Evolutionary conservation across 2,329 filamentous ascomycete genomes (phyloP).

Genomic region (Lachnellula hyalina): DNA sequence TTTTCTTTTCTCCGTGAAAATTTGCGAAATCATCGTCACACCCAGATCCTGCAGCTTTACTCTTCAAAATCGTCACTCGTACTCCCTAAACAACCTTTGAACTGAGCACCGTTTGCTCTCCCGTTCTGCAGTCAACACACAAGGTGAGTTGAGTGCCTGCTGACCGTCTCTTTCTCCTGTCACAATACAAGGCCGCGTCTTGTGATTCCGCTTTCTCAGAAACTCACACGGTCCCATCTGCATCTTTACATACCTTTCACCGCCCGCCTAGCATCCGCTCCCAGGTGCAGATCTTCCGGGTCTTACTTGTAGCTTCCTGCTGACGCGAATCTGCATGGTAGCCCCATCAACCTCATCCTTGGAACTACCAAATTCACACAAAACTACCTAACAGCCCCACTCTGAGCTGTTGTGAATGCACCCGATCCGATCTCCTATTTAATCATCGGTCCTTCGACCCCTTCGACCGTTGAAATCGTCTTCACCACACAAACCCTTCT

Average conservation of each 20-base stretch:
- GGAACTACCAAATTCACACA: not conserved
- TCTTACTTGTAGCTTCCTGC: not conserved
- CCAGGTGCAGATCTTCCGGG: not conserved
- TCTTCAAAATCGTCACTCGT: not conserved
- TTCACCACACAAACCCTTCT: not conserved
- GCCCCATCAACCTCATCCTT: not conserved
- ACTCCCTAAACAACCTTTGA: too few species aligned
- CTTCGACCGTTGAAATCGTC: not conserved
- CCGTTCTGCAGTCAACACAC: not conserved
- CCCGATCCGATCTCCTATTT: not conserved
- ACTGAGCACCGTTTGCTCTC: too few species aligned
- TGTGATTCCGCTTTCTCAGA: not conserved
- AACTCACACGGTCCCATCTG: not conserved
- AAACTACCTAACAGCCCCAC: not conserved
- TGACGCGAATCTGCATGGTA: not conserved
- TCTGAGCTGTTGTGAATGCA: conserved; percentile 1
- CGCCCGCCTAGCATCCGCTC: conserved; percentile 6
- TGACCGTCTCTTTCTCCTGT: conserved; percentile 1
- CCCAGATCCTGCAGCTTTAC: not conserved
- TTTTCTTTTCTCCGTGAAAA: not conserved
- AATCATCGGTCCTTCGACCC: not conserved
- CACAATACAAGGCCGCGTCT: not conserved
- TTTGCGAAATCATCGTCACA: not conserved
- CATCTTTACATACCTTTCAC: not conserved
- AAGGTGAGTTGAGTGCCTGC: conserved; percentile 9